Percentiles rank a stretch among this genome's conserved stretches.
These are phyloP conservation scores for Tulasnella sp. DNA, from an alignment of 768 basidiomycete species.

Conservation along the genomic window DNA sequence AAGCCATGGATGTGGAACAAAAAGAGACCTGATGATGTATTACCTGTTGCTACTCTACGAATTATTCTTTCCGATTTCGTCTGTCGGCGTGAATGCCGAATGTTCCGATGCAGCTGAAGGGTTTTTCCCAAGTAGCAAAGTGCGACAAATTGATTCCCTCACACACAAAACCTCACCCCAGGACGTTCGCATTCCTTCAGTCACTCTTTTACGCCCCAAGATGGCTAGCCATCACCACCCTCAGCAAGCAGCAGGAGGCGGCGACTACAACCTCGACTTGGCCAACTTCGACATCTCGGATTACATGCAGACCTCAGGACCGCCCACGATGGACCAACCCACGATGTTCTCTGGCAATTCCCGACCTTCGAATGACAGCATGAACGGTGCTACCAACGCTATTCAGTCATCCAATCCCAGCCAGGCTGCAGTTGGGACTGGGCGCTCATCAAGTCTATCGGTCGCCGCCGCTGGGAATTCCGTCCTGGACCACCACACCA, in stretches of 20 bases:
- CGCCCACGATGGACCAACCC: neutral
- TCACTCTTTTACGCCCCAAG: conserved; percentile 6
- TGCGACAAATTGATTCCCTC: neutral
- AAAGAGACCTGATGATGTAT: conserved; percentile 21
- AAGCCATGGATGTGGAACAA: neutral
- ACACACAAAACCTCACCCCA: conserved; percentile 9
- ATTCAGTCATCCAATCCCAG: conserved; percentile 16
- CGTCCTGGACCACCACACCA: conserved; percentile 15
- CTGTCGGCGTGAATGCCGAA: neutral
- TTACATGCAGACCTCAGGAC: conserved; percentile 29
- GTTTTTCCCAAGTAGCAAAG: conserved; percentile 15
- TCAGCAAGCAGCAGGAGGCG: conserved; percentile 2
- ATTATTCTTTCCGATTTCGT: neutral
- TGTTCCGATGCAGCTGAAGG: neutral
- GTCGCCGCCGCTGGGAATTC: conserved; percentile 12
- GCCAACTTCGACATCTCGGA: conserved; percentile 36
- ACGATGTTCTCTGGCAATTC: conserved; percentile 11
- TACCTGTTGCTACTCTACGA: neutral
- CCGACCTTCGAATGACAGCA: conserved; percentile 13
- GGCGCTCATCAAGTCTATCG: neutral
- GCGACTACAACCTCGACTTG: conserved; percentile 34
- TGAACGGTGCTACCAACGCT: conserved; percentile 4
- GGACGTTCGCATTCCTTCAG: neutral
- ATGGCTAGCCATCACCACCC: conserved; percentile 15
- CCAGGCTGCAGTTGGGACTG: neutral